Evolutionary conservation across 2,329 filamentous ascomycete species (phyloP), one percentile per base, ranked within the genome.

Genomic region (Fusarium palustre): DNA sequence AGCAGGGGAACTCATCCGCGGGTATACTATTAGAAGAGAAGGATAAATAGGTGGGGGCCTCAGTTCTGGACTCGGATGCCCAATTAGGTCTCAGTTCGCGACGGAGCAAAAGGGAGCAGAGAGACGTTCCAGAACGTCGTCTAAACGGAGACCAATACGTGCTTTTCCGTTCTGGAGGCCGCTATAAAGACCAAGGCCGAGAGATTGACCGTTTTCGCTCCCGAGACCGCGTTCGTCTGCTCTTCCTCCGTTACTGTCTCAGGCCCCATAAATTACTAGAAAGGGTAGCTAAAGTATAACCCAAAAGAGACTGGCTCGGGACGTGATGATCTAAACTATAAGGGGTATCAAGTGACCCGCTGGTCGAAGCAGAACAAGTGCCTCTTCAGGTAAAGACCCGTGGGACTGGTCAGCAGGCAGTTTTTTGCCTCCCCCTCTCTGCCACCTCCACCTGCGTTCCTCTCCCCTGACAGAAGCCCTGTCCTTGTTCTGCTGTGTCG

Each of bases 401-500:
- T 69, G 55, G 64, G 47, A 68, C 61, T 69, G 72, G 72, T 74
- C 72, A 74, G 65, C 72, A 74, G 72, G 72, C 67, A 68, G 60
- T 64, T 56, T 69, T 74, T 74, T 69, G 71, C 71, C 71, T 69
- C 71, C 71, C 71, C 71, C 71, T 73, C 71, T 73, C 66, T 69
- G 59, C 59, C 70, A 72, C 66, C 59, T 72, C 71, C 66, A 71
- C 68, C 64, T 66, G 71, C 65, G 71, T 71, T 66, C 66, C 60
- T 73, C 60, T 52, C 69, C 71, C 71, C 71, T 72, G 71, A 69
- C 62, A 71, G 66, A 56, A 47, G 60, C 65, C 71, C 60, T 63
- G 71, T 71, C 71, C 71, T 66, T 74, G 71, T 69, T 66, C 56
- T 67, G 68, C 68, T 74, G 69, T 59, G 67, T 64, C 55, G 55